Evolutionary conservation across 139 green algal species (phyloP).

Genomic region (Haematococcus sp.): DNA sequence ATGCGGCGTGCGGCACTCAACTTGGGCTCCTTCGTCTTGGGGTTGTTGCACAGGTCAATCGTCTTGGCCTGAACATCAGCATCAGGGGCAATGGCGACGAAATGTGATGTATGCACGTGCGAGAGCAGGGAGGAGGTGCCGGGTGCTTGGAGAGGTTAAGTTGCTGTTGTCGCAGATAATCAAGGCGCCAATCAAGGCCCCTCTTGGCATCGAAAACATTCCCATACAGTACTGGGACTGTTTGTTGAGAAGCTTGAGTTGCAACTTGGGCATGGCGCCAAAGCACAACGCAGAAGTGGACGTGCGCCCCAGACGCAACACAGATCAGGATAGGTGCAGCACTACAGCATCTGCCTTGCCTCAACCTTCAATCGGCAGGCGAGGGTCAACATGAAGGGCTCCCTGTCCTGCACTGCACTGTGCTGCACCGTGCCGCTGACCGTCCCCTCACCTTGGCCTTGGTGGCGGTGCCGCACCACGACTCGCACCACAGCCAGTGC

Average conservation of each 20-base stretch:
- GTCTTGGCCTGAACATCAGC: conserved; percentile 87
- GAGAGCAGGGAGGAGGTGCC: neutral
- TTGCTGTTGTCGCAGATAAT: neutral
- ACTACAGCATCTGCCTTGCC: too few species aligned
- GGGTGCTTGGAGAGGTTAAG: neutral
- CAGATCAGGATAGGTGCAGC: too few species aligned
- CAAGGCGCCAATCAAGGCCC: neutral
- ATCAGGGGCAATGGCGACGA: neutral
- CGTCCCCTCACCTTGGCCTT: conserved; percentile 71
- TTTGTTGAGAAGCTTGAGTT: too few species aligned
- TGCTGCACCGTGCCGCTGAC: too few species aligned
- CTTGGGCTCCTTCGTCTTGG: conserved; percentile 99
- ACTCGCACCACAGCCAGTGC: conserved; percentile 99
- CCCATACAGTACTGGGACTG: too few species aligned
- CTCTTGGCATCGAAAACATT: neutral
- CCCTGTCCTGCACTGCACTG: too few species aligned
- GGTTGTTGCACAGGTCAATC: conserved; percentile 99
- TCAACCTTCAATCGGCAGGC: too few species aligned
- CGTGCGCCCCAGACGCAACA: too few species aligned
- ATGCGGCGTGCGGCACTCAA: conserved; percentile 86
- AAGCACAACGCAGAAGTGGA: too few species aligned
- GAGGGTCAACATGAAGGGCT: too few species aligned
- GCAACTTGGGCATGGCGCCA: too few species aligned
- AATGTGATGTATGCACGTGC: neutral
- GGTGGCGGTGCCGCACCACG: conserved; percentile 95